Conservation (phyloP, 805 yeast species). For the Teunomyces barrocoloradensis region DNA sequence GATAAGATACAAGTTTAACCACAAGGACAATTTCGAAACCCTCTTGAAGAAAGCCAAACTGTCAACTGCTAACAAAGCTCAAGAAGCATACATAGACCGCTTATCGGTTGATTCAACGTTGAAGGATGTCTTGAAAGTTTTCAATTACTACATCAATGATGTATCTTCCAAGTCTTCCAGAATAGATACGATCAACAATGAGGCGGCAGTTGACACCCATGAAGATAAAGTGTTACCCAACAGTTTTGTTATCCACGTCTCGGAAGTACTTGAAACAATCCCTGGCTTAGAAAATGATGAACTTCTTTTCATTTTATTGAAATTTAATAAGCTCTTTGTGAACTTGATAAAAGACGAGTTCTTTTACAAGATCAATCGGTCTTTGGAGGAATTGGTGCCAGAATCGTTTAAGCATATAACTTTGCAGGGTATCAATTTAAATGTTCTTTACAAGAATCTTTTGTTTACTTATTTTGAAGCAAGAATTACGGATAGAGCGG, state of each 20-base stretch:
- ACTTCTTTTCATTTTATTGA: conserved; percentile 31
- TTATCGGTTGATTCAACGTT: conserved; percentile 15
- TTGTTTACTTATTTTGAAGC: conserved; percentile 19
- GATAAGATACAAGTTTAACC: conserved; percentile 26
- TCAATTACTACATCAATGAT: conserved; percentile 29
- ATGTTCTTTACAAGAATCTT: conserved; percentile 16
- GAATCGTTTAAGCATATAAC: conserved; percentile 31
- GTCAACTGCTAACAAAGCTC: conserved; percentile 7
- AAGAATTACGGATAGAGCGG: conserved; percentile 4
- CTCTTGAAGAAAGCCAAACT: conserved; percentile 22
- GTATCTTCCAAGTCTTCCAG: conserved; percentile 12
- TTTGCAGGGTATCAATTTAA: conserved; percentile 35
- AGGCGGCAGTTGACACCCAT: conserved; percentile 4
- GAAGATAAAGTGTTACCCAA: conserved; percentile 12
- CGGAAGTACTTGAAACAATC: conserved; percentile 16
- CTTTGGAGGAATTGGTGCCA: conserved; percentile 32
- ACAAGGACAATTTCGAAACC: conserved; percentile 26
- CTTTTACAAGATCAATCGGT: conserved; percentile 32
- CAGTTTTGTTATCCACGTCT: conserved; percentile 21
- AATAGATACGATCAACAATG: conserved; percentile 12
- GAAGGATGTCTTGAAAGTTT: conserved; percentile 28
- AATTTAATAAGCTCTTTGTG: conserved; percentile 25
- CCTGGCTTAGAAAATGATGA: conserved; percentile 25
- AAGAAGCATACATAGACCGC: conserved; percentile 15
- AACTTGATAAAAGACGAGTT: conserved; percentile 31